Conservation (phyloP, 495 filamentous ascomycete species). For the Sabuloglossum arenarium region DNA sequence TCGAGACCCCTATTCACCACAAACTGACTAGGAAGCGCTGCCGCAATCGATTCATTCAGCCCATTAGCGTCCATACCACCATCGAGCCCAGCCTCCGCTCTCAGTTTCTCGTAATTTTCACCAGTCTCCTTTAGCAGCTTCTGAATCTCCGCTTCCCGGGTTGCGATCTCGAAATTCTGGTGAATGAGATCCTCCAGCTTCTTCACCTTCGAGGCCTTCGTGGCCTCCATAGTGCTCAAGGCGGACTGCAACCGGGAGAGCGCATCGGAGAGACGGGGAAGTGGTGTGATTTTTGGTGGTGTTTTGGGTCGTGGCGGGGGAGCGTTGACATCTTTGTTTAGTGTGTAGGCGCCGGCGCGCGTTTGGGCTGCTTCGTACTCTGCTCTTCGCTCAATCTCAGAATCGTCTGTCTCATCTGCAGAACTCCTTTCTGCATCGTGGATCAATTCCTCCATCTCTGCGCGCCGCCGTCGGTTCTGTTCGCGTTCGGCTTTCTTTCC, state of each 20-base stretch:
- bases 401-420: conserved; percentile 40
- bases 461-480: conserved; percentile 39
- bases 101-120: conserved; percentile 48
- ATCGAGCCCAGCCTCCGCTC: conserved; percentile 27
- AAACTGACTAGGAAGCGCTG: conserved; percentile 14
- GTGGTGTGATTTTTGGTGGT: conserved; percentile 35
- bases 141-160: conserved; percentile 65
- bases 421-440: conserved; percentile 45
- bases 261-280: conserved; percentile 30
- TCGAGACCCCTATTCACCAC: conserved; percentile 22
- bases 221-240: conserved; percentile 33
- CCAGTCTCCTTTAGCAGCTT: conserved; percentile 61
- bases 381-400: conserved; percentile 55
- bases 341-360: conserved; percentile 47
- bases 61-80: not conserved
- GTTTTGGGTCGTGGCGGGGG: conserved; percentile 23
- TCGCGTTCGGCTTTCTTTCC: conserved; percentile 66
- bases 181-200: conserved; percentile 34
- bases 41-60: conserved; percentile 16
- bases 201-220: conserved; percentile 28
- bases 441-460: conserved; percentile 71
- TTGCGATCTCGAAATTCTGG: conserved; percentile 49
- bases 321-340: conserved; percentile 10
- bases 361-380: conserved; percentile 85
- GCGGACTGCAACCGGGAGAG: conserved; percentile 28